Evolutionary conservation across 176 grass and related monocot species (phyloP).

Genomic region (Zoysia japonica): DNA sequence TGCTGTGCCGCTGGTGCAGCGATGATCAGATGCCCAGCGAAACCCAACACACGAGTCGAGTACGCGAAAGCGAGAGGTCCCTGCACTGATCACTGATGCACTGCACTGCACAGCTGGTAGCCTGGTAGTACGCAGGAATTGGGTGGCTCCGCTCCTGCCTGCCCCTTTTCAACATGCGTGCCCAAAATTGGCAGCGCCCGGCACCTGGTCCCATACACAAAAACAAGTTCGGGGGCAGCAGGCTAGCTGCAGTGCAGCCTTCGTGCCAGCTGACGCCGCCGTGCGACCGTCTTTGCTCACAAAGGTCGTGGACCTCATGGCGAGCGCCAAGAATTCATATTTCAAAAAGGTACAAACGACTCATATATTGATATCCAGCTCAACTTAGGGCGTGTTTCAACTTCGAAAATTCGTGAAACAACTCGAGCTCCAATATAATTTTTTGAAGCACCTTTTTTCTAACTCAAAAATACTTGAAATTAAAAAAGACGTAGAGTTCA

Average conservation of each 20-base stretch:
- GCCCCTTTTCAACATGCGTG: constrained; percentile 17
- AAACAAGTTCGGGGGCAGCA: background rate
- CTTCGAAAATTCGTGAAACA: too few relatives aligned
- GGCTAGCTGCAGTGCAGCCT: background rate
- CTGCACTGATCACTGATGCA: too few relatives aligned
- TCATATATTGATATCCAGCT: too few relatives aligned
- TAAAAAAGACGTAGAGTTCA: too few relatives aligned
- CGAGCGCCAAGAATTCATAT: too few relatives aligned
- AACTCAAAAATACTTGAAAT: too few relatives aligned
- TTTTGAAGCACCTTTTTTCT: too few relatives aligned
- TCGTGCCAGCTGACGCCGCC: constrained; percentile 24
- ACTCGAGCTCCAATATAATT: too few relatives aligned
- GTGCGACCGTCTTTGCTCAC: constrained; percentile 6
- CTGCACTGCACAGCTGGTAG: background rate
- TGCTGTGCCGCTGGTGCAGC: background rate
- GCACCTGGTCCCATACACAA: constrained; percentile 43
- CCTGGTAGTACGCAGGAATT: constrained; percentile 4
- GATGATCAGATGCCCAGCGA: background rate
- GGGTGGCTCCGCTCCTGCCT: too few relatives aligned
- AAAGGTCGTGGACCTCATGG: too few relatives aligned
- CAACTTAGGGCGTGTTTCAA: too few relatives aligned
- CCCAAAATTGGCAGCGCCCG: constrained; percentile 45
- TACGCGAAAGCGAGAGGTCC: constrained; percentile 5
- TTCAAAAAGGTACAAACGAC: too few relatives aligned
- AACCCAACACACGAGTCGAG: background rate